Base-by-base conservation (phyloP, 192 early-diverging fungal genomes). In the Martensiomyces pterosporus region DNA sequence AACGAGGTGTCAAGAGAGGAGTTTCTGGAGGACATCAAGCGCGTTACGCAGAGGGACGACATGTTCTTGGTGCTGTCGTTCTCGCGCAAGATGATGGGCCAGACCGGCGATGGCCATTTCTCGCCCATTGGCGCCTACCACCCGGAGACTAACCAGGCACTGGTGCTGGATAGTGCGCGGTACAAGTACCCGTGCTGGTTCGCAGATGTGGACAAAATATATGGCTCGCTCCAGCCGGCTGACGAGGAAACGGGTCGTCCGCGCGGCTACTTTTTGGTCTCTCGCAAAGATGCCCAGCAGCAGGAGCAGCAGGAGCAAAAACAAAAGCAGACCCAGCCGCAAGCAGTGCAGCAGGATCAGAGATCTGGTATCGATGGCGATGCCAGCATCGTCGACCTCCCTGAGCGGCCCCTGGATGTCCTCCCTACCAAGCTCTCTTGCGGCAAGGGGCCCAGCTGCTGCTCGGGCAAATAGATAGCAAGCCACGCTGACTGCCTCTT, bases 101-200 rank as follows among this genome's bases (percentile, higher is more conserved):
- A 94, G 64, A 97, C 92, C 2, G 94, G 94, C 23, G 92, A 95
- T 57, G 94, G 93, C 1, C 93, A 97, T 49, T 97, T 93, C 44
- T 85, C 73, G n/a, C 94, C 94, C 14, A 84, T 97, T 50, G 90
- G 85, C 9, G 90, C 82, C 4, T 94, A 86, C 53, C 81, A 91
- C 39, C 73, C 80, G 9, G 82, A 66, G n/a, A 62, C 74, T 4
- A 80, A 88, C 43, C 79, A 78, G 55, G 89, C 83, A 3, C 69
- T 97, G 32, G 87, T 97, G 5, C 64, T 94, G 16, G 94, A 97
- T 56, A 88, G 84, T 9, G 94, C 92, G 0, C 74, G 86, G 9
- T 94, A 88, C 76, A 92, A 94, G 75, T 94, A 95, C 50, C 94
- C 94, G 9, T 82, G 82, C 9, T 97, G 91, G 63, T 97, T 87